Evolutionary conservation across 176 grass and related monocot species (phyloP), one percentile per base, ranked within the genome.

Genomic region (Aechmea fasciata): DNA sequence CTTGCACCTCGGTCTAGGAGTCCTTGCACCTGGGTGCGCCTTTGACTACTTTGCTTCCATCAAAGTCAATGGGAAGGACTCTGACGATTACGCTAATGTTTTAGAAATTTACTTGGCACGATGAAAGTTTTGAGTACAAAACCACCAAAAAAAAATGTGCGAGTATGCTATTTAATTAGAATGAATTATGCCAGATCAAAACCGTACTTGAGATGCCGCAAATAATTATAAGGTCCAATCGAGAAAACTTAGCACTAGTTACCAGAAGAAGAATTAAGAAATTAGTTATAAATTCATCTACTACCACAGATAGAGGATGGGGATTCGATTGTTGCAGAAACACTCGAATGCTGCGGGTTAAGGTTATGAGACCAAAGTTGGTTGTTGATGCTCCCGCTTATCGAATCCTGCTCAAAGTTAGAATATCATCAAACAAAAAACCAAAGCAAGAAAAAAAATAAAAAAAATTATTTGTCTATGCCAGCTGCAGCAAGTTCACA

Each of bases 231-330:
- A 48, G 19, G 22, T 70, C 28, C 66, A 78, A 11, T 66, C 20
- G 3, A 71, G 12, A 9, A 72, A 8, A 15, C 50, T 15, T 28
- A 69, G 54, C 25, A 67, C 28, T 24, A 1, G 13, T 6, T 20
- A 20, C 11, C 50, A 51, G 14, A 28, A 62, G 18, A 13, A n/a
- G 47, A 9, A 62, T 8, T 15, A 71, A 2, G 6, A 12, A 57
- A 69, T 11, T 63, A 50, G n/a, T 67, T 62, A 78, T 64, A 55
- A 18, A 18, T 62, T 26, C 48, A 71, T 50, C 13, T 79, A 97
- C 13, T 79, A 97, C 93, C 86, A 65, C 80, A 92, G 11, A 97
- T 70, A 19, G 89, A 92, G 6, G 89, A 90, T 5, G 87, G 86
- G 0, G 89, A 90, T 10, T 97, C 93, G 10, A 92, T 87, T 14